Conservation (phyloP, 805 yeast genomes). For the Candida nanaspora region DNA sequence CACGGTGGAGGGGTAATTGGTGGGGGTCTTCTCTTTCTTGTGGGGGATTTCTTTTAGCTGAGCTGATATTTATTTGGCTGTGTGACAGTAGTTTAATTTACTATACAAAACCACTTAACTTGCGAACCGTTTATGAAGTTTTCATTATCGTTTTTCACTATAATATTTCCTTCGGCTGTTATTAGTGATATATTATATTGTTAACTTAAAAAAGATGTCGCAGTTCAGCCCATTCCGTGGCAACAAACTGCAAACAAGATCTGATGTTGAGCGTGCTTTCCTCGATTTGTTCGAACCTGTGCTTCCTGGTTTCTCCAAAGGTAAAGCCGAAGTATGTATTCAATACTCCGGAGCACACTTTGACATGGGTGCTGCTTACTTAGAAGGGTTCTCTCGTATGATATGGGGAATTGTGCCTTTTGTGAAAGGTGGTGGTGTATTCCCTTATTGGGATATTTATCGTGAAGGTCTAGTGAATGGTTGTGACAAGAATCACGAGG, state of each 20-base stretch:
- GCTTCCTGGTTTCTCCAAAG: not conserved
- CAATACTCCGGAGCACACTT: conserved; percentile 19
- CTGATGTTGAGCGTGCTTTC: not conserved
- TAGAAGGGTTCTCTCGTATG: conserved; percentile 25
- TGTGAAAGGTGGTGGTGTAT: conserved; percentile 11
- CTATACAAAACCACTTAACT: too few species aligned
- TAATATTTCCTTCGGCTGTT: too few species aligned
- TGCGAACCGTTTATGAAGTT: too few species aligned
- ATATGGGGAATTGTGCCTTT: conserved; percentile 25
- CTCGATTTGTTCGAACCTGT: not conserved
- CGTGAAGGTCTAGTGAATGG: conserved; percentile 21
- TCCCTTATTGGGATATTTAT: conserved; percentile 18
- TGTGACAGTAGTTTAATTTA: too few species aligned
- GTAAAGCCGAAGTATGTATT: conserved; percentile 19
- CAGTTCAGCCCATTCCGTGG: not conserved
- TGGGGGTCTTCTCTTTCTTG: too few species aligned
- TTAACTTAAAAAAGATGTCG: too few species aligned
- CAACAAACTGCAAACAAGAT: not conserved
- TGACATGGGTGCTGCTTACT: conserved; percentile 15
- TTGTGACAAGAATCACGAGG: conserved; percentile 18
- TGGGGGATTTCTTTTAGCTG: too few species aligned
- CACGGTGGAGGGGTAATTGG: too few species aligned
- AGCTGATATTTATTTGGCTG: too few species aligned
- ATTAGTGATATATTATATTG: too few species aligned
- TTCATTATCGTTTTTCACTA: too few species aligned